Percentiles rank a stretch among this genome's conserved stretches.
These are phyloP conservation scores for Colletotrichum somersetense DNA, from an alignment of 2,329 filamentous ascomycete species.

Conservation along the genomic window DNA sequence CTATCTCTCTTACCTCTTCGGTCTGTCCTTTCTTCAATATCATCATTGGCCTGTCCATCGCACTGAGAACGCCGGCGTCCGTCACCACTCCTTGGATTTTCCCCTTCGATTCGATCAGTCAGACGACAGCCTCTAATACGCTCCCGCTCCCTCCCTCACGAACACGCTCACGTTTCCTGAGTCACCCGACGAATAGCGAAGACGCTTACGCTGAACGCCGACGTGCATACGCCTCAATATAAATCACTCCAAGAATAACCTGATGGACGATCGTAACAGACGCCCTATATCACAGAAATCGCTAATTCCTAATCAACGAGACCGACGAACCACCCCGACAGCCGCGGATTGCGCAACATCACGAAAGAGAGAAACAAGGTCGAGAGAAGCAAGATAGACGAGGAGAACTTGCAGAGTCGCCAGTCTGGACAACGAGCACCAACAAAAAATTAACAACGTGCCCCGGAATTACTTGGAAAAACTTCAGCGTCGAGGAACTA, in stretches of 20 bases:
- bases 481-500: constrained; percentile 23
- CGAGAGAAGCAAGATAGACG: constrained; percentile 4
- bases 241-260: constrained; percentile 9
- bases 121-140: constrained; percentile 24
- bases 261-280: constrained; percentile 27
- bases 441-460: constrained; percentile 7
- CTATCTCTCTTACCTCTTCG: constrained; percentile 11
- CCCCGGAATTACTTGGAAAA: constrained; percentile 9
- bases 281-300: constrained; percentile 23
- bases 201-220: no score
- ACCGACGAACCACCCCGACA: constrained; percentile 14
- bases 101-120: constrained; percentile 30
- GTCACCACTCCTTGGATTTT: constrained; percentile 31
- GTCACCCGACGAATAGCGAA: background rate
- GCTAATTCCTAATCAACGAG: constrained; percentile 35
- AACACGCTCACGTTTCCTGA: constrained; percentile 11
- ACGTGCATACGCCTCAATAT: constrained; percentile 11
- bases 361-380: background rate
- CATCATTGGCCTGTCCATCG: constrained; percentile 15
- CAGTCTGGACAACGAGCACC: background rate
- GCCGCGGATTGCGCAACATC: background rate
- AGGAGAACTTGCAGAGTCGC: constrained; percentile 2
- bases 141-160: constrained; percentile 21
- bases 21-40: background rate
- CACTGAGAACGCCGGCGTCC: constrained; percentile 29